Percentiles rank a stretch among this genome's conserved stretches.
Conservation (phyloP, 2,329 filamentous ascomycete genomes). For the Passalora sequoiae region DNA sequence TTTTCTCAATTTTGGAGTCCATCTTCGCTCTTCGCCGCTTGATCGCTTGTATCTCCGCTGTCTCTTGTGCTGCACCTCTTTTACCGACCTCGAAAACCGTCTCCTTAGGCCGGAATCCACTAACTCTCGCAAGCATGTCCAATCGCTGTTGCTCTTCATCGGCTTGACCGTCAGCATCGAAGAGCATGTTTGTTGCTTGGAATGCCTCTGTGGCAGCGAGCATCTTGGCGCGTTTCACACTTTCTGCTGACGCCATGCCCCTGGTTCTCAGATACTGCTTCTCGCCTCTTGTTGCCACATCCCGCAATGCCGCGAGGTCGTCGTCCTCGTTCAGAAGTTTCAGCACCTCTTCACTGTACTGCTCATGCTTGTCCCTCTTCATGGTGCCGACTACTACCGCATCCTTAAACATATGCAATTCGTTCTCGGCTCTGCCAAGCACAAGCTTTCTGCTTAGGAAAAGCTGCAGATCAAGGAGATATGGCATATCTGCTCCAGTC, state of each 20-base stretch:
- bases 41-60: conserved; percentile 64
- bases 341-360: conserved; percentile 74
- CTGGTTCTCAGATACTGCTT: conserved; percentile 86
- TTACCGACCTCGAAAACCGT: conserved; percentile 94
- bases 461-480: conserved; percentile 86
- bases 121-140: conserved; percentile 82
- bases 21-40: conserved; percentile 65
- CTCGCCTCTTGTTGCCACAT: conserved; percentile 80
- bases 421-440: conserved; percentile 59
- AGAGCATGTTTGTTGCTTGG: conserved; percentile 72
- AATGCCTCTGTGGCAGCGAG: conserved; percentile 66
- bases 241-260: conserved; percentile 83
- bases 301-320: conserved; percentile 66
- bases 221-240: conserved; percentile 79
- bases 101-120: conserved; percentile 81
- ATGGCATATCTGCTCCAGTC: conserved; percentile 80
- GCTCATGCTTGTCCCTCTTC: conserved; percentile 66
- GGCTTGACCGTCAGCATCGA: conserved; percentile 57
- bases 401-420: conserved; percentile 65
- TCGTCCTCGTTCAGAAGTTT: conserved; percentile 70
- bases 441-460: conserved; percentile 84
- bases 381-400: conserved; percentile 80
- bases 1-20: conserved; percentile 50
- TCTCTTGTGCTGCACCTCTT: conserved; percentile 61
- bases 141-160: conserved; percentile 66